Base-by-base conservation (phyloP, 192 early-diverging fungal genomes). In the Backusella morwellensis region DNA sequence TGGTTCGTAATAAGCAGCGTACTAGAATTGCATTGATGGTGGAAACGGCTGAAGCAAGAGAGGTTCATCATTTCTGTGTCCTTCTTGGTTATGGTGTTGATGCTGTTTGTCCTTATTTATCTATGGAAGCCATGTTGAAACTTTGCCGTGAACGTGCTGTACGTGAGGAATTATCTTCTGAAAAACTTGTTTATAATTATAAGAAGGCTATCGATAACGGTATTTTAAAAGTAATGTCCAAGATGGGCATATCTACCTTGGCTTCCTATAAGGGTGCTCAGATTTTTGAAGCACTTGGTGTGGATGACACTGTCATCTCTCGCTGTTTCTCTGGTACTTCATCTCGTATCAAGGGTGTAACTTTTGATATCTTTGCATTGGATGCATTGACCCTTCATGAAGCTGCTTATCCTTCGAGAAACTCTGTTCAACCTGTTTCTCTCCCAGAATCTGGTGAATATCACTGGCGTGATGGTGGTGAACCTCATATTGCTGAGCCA, bases 181-280 rank as follows among this genome's bases (percentile, higher is more conserved):
- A 92, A 15, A 84, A 93, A 80, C 84, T 97, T 23, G 82, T 96
- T 67, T 86, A 86, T 81, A 97, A 95, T 87, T 99, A 90, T 87
- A 90, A 93, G 74, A 91, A 93, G 80, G 96, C 94, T 2, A 87
- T 92, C 34, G 94, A 97, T 79, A 95, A 99, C 84, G 98, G 98
- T 81, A 95, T 98, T 82, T 86, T 92, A 67, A 99, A 99, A 87
- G 97, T 99, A 68, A 99, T 98, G 97, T 98, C 97, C 80, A 99
- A 99, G 88, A 99, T 99, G 98, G 98, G 98, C 74, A 98, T 99
- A 68, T 98, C 96, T 9, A 98, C 98, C 21, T 85, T 99, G 59
- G 96, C 97, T 85, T 93, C 91, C 14, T 99, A 99, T 90, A 98
- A 98, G 87, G 98, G 96, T 73, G 98, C 98, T 19, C 98, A 99